These are phyloP conservation scores for Medicago arabica DNA, from an alignment of 306 rosid species.

Conservation along the genomic window DNA sequence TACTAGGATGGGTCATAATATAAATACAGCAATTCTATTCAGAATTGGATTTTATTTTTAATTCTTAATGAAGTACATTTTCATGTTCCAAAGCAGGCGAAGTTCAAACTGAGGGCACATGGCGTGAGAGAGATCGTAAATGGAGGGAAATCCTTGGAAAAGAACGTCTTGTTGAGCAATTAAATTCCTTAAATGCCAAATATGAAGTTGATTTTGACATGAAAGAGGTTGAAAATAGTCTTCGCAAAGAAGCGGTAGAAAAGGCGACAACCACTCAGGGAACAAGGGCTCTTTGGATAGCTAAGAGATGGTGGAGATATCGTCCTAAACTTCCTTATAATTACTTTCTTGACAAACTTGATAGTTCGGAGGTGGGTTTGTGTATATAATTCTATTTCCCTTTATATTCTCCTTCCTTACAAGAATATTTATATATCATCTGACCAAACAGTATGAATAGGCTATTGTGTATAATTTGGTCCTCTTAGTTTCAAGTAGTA, in stretches of 20 bases:
- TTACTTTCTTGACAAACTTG: constrained; percentile 87
- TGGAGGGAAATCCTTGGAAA: constrained; percentile 83
- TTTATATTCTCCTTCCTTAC: constrained; percentile 25
- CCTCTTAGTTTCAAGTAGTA: constrained; percentile 28
- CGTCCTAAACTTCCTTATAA: constrained; percentile 94
- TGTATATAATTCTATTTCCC: constrained; percentile 1
- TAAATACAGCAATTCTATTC: constrained; percentile 25
- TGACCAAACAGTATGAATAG: neutral
- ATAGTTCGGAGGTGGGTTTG: constrained; percentile 78
- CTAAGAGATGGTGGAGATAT: constrained; percentile 98
- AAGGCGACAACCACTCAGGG: constrained; percentile 66
- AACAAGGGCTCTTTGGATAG: constrained; percentile 83
- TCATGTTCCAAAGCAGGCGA: constrained; percentile 51
- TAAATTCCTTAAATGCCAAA: constrained; percentile 68
- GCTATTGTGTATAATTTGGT: constrained; percentile 30
- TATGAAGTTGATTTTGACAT: constrained; percentile 92
- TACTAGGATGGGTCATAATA: constrained; percentile 27
- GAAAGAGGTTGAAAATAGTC: constrained; percentile 97
- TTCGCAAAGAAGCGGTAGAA: constrained; percentile 84
- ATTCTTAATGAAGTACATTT: constrained; percentile 24
- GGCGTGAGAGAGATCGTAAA: constrained; percentile 81
- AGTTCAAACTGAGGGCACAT: constrained; percentile 61
- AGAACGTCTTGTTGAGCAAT: constrained; percentile 66
- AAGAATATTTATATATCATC: constrained; percentile 23
- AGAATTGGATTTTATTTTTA: constrained; percentile 34